Conservation (phyloP, 1,284 basidiomycete genomes). For the Rhodotorula glutinis region DNA sequence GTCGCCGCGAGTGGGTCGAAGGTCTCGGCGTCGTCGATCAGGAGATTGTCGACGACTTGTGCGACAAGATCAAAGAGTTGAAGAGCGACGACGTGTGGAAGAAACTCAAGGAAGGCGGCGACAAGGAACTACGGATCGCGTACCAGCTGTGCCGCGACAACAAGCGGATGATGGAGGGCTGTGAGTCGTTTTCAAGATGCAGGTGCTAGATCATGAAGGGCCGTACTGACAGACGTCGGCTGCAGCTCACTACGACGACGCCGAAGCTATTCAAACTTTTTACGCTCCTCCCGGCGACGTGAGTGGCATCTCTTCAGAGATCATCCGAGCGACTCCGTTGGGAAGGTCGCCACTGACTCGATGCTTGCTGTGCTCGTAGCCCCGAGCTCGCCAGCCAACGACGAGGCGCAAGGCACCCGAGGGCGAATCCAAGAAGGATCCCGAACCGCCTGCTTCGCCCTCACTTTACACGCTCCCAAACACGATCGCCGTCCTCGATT, state of each 20-base stretch:
- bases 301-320: background rate
- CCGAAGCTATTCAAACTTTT: slow-evolving; percentile 37
- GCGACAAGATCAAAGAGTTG: slow-evolving; percentile 69
- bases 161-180: slow-evolving; percentile 66
- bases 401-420: slow-evolving; percentile 17
- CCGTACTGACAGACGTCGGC: no score
- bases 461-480: slow-evolving; percentile 8
- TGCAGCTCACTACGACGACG: slow-evolving; percentile 31
- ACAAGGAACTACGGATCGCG: slow-evolving; percentile 94
- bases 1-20: slow-evolving; percentile 50
- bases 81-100: slow-evolving; percentile 81
- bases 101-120: slow-evolving; percentile 74
- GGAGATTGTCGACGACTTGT: slow-evolving; percentile 79
- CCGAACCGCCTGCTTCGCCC: background rate
- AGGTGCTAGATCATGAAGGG: background rate
- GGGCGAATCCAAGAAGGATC: background rate
- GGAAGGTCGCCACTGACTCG: no score
- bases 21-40: slow-evolving; percentile 82
- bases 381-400: slow-evolving; percentile 31
- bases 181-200: slow-evolving; percentile 1
- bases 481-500: slow-evolving; percentile 37
- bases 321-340: no score
- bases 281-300: slow-evolving; percentile 32
- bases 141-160: slow-evolving; percentile 92
- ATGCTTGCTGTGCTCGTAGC: slow-evolving; percentile 2